phyloP scores from a whole-genome alignment of 1,139 yeast species.

The Pichia sp. region DNA sequence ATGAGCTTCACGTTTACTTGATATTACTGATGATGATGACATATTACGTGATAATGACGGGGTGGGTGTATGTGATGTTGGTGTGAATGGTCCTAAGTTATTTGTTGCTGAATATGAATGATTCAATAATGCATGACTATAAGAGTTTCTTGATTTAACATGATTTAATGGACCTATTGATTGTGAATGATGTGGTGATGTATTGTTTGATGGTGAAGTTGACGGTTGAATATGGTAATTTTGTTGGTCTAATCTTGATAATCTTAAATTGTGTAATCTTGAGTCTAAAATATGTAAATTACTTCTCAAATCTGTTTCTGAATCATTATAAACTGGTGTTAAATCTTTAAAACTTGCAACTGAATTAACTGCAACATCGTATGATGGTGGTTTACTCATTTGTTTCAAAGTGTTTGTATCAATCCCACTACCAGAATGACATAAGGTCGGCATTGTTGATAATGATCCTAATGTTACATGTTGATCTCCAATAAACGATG shows the following conservation, averaged over 20 bases:
- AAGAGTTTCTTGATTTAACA: background rate
- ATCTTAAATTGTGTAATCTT: conserved; percentile 22
- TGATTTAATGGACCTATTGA: conserved; percentile 1
- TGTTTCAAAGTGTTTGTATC: conserved; percentile 33
- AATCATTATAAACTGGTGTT: conserved; percentile 60
- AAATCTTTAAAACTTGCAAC: conserved; percentile 41
- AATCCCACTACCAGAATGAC: background rate
- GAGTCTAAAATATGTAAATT: conserved; percentile 28
- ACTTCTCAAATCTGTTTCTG: conserved; percentile 34
- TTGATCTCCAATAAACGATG: conserved; percentile 32
- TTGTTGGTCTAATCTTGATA: conserved; percentile 8
- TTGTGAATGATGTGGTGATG: background rate
- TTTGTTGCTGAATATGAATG: background rate
- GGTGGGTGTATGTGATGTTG: conserved; percentile 24
- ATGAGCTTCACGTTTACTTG: background rate
- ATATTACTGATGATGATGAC: conserved; percentile 8
- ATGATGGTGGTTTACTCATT: conserved; percentile 48
- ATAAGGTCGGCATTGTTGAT: background rate
- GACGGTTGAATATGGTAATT: background rate
- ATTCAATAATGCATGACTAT: background rate
- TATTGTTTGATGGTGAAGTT: background rate
- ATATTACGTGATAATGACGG: conserved; percentile 27
- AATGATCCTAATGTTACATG: background rate
- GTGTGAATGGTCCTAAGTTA: background rate
- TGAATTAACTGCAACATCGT: conserved; percentile 62